These are phyloP conservation scores for Gardenia jasminoides DNA, from an alignment of 257 asterid genomes.

Conservation along the genomic window DNA sequence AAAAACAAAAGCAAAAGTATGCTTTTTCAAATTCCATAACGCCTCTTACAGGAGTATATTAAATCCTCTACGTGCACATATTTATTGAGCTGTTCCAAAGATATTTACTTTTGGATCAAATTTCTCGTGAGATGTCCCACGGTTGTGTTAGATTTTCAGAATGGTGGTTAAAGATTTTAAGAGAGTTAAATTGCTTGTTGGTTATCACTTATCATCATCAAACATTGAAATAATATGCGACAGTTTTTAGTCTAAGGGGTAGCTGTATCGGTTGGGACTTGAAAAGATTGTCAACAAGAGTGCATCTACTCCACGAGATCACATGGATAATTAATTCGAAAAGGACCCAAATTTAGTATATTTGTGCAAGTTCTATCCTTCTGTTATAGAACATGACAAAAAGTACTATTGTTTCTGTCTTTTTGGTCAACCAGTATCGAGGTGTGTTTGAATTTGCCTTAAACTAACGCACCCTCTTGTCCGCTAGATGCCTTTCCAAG, in stretches of 20 bases:
- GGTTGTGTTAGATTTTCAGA: neutral
- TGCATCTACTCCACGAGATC: neutral
- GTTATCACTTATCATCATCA: neutral
- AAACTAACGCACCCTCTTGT: too few species aligned
- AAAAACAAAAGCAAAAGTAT: too few species aligned
- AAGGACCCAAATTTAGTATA: neutral
- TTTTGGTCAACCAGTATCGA: too few species aligned
- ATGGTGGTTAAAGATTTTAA: neutral
- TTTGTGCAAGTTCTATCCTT: too few species aligned
- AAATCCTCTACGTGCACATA: neutral
- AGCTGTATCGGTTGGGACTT: neutral
- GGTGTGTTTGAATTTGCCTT: too few species aligned
- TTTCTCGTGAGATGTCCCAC: neutral
- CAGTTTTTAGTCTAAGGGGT: neutral
- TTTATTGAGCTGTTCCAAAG: neutral
- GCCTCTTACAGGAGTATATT: neutral
- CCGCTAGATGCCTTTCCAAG: too few species aligned
- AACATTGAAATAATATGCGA: neutral
- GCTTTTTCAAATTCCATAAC: neutral
- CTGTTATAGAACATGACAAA: neutral
- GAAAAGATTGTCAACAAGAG: neutral
- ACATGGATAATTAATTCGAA: constrained; percentile 1
- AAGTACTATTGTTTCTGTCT: neutral
- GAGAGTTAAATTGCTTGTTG: neutral
- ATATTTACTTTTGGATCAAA: neutral